Evolutionary conservation across 2,329 filamentous ascomycete species (phyloP), one percentile per base, ranked within the genome.

Genomic region (Knufia fluminis): DNA sequence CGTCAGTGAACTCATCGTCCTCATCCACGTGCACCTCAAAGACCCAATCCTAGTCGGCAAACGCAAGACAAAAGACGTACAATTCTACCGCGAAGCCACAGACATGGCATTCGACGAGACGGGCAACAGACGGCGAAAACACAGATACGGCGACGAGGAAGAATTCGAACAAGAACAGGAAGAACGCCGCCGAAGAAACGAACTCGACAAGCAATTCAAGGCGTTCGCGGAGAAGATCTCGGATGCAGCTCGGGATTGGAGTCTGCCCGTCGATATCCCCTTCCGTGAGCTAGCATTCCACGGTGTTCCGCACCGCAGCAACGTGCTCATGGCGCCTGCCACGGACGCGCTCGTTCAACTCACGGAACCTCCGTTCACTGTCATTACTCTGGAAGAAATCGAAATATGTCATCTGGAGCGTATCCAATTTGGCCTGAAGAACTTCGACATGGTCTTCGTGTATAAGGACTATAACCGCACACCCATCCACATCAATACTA

Each of bases 41-140:
- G 94, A 96, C 54, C 92, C 92, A 2, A 97, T 98, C 65, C 89
- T 98, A 67, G 86, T 98, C 55, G 92, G 92, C 53, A 97, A 95
- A 76, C 94, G 94, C 73, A 98, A 98, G 79, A 94, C 92, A 9
- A 96, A 92, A 72, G 94, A 98, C 65, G 86, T 98, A 1, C 94
- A 98, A 61, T 98, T 98, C 70, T 96, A 96, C 63, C 82, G 92
- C 48, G 92, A 98, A 71, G 92, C 92, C 2, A 97, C 92, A 0
- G 92, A 98, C 59, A 97, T 98, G 66, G 89, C 95, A 62, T 97
- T 98, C 60, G 92, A 98, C 62, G 92, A 98, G 71, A 98, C 92
- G 42, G 94, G 92, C 58, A 98, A 97, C 69, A 80, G 94, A 56
- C 95, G 96, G 72, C 86, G 92, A 58, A 96, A 96, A 71, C 94